Evolutionary conservation across 1,284 basidiomycete genomes (phyloP), one percentile per base, ranked within the genome.

Genomic region (Sporisorium reilianum): DNA sequence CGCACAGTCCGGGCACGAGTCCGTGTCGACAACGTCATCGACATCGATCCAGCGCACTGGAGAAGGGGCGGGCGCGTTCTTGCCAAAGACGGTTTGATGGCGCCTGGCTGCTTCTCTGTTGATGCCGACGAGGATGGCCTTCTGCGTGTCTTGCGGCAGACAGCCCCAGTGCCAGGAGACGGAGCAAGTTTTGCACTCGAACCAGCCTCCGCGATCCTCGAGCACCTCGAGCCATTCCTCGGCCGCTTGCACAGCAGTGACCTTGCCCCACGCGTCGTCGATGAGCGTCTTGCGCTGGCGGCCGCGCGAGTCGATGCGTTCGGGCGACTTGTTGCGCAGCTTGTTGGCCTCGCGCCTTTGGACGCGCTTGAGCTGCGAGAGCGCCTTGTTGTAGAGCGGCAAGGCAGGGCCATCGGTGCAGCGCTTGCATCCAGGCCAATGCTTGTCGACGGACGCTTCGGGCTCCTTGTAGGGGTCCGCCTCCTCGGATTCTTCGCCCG

Each of bases 151-250:
- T 14, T n/a, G 18, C 12, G 60, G 56, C 25, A 77, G 61, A 48
- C 78, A 79, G 52, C 69, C 75, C 68, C 72, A 77, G 48, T 79
- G 78, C 61, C 64, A 73, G 10, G 68, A 58, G 22, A 68, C 71
- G 23, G 69, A 60, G 59, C 78, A 79, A 0, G 61, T 69, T 30
- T 59, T 62, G 55, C 78, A 79, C 25, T 70, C 55, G 50, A 79
- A 59, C 78, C 78, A 79, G 28, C 75, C 78, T 20, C 62, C 78
- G n/a, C 56, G 60, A 23, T 70, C 58, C 22, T 73, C 61, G 54
- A 79, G 63, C 45, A 63, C 38, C 41, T 67, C 64, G 49, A 64
- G 44, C 70, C 67, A 67, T 42, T 76, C 73, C 12, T 70, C 55
- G 22, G 71, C 45, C 3, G 52, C 45, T 40, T 73, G 69, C 7